Base-by-base conservation (phyloP, 1,284 basidiomycete species). In the Garcileccinum viscosum region DNA sequence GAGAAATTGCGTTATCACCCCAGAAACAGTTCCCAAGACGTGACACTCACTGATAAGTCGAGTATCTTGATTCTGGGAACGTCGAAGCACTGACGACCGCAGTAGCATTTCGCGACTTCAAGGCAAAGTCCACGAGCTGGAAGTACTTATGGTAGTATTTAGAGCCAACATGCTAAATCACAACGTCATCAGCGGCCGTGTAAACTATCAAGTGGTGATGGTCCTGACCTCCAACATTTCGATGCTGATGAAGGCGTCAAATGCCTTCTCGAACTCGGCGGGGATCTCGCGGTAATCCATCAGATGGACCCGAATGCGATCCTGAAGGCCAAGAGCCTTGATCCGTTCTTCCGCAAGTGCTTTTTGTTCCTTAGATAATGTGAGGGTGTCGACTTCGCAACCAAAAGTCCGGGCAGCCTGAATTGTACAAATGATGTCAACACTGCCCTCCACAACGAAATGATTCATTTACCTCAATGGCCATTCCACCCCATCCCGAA, bases 401-500 rank as follows among this genome's bases (percentile, higher is more conserved):
- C 90, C 92, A 75, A 85, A 93, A 22, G 84, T 84, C 37, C 84
- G 84, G 12, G 90, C 92, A 68, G 92, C 92, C 89, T 92, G 69
- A 56, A 65, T 65, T 12, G 62, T 15, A 67, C 17, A 44, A 56
- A 38, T 62, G 8, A 63, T 22, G 63, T 76, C 40, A 75, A 64
- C 33, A 53, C 58, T 44, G 62, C 7, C 24, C 19, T 42, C 1
- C 15, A 61, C 37, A 62, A 19, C 60, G 65, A 33, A 37, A 32
- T 8, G 37, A n/a, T 17, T 56, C 4, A 2, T 63, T 73, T 64
- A 93, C 93, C 87, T 94, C 93, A 71, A 97, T 97, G 12, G 95
- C 94, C 64, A 97, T 86, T 59, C 90, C 93, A 17, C 95, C 95
- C 95, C 95, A 97, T 11, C 95, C 95, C 64, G 92, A 92, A n/a